Evolutionary conservation across 2,329 filamentous ascomycete genomes (phyloP).

Genomic region (Emergomyces africanus): DNA sequence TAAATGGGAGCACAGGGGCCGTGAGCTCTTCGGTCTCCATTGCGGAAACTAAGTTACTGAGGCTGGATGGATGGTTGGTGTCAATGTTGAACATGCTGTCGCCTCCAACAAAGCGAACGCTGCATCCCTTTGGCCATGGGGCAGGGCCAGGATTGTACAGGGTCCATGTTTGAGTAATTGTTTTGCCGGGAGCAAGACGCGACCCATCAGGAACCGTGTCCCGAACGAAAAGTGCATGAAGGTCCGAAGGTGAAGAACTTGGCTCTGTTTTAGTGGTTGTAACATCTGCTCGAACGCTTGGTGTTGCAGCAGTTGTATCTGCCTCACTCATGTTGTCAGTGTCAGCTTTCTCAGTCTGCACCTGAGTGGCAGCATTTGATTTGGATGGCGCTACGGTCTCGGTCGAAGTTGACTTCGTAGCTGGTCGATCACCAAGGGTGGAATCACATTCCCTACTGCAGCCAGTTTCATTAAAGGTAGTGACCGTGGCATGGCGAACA

Average conservation of each 20-base stretch:
- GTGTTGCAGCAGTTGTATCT: neutral
- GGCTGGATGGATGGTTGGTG: constrained; percentile 62
- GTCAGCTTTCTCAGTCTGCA: constrained; percentile 50
- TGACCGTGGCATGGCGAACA: constrained; percentile 76
- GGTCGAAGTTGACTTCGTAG: constrained; percentile 37
- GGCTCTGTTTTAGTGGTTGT: constrained; percentile 14
- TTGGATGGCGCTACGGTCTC: constrained; percentile 36
- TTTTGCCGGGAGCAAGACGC: constrained; percentile 52
- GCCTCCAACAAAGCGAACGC: constrained; percentile 81
- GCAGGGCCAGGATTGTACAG: constrained; percentile 69
- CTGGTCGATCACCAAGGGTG: constrained; percentile 56
- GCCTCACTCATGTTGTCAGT: neutral
- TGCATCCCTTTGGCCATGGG: constrained; percentile 79
- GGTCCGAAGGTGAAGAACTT: constrained; percentile 27
- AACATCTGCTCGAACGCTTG: constrained; percentile 11
- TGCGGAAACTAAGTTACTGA: constrained; percentile 61
- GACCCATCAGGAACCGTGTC: constrained; percentile 74
- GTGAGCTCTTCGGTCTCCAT: constrained; percentile 71
- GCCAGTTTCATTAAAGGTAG: constrained; percentile 65
- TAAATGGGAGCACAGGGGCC: constrained; percentile 55
- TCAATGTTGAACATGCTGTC: constrained; percentile 95
- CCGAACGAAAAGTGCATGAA: constrained; percentile 57
- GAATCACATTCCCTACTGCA: constrained; percentile 48
- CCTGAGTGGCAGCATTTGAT: constrained; percentile 45
- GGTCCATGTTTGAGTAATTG: constrained; percentile 85